These are phyloP conservation scores for Galeopsis tetrahit DNA, from an alignment of 257 asterid species.

Conservation along the genomic window DNA sequence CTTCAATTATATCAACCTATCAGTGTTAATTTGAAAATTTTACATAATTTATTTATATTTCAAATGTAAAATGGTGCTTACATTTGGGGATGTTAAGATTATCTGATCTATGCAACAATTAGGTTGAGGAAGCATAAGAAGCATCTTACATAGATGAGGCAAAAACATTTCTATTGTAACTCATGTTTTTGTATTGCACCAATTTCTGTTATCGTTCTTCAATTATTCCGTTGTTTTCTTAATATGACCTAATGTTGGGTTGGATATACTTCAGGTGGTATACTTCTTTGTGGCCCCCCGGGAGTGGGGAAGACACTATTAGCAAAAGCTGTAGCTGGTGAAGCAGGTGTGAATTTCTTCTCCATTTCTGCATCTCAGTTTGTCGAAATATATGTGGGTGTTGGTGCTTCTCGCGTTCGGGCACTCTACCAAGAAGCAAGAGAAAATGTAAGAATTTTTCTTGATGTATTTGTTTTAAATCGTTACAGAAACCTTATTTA, in stretches of 20 bases:
- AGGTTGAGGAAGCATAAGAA: conserved; percentile 23
- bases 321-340: conserved; percentile 99
- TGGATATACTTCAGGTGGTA: conserved; percentile 72
- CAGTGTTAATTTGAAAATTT: background rate
- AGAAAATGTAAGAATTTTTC: conserved; percentile 68
- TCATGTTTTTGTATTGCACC: conserved; percentile 1
- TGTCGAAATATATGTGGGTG: conserved; percentile 96
- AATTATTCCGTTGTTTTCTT: conserved; percentile 5
- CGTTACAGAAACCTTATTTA: conserved; percentile 12
- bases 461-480: conserved; percentile 15
- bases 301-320: conserved; percentile 98
- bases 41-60: background rate
- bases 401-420: conserved; percentile 98
- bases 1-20: conserved; percentile 2
- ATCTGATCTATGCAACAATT: conserved; percentile 16
- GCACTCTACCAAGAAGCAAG: conserved; percentile 97
- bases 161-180: background rate
- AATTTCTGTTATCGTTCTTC: background rate
- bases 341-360: conserved; percentile 98
- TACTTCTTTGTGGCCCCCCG: conserved; percentile 98
- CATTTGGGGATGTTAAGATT: conserved; percentile 11
- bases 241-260: conserved; percentile 25
- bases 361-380: conserved; percentile 99
- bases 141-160: background rate
- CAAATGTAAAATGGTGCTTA: background rate